Conservation (phyloP, 2,329 filamentous ascomycete genomes). For the Paracoccidioides lutzii region DNA sequence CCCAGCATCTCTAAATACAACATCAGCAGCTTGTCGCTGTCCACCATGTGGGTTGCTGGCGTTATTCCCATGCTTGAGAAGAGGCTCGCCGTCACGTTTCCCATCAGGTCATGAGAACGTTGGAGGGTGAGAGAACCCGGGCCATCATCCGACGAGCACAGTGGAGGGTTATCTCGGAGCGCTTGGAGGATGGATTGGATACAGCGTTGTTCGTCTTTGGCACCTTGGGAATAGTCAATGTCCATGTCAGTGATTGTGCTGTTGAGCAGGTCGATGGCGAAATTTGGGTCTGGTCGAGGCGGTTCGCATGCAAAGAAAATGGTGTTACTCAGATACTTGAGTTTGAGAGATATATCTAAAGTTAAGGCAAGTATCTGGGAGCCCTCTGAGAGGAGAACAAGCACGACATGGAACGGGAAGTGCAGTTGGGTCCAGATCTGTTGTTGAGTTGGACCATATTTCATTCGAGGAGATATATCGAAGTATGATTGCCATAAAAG, state of each 20-base stretch:
- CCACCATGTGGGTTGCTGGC: constrained; percentile 19
- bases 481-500: constrained; percentile 54
- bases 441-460: constrained; percentile 44
- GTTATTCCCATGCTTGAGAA: constrained; percentile 30
- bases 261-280: constrained; percentile 23
- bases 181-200: constrained; percentile 23
- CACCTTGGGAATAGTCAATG: constrained; percentile 25
- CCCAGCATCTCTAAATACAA: constrained; percentile 26
- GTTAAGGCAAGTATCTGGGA: constrained; percentile 44
- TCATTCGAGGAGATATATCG: constrained; percentile 40
- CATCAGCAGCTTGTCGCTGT: constrained; percentile 21
- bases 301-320: constrained; percentile 29
- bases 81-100: constrained; percentile 29
- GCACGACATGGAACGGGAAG: constrained; percentile 50
- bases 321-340: constrained; percentile 27
- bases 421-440: constrained; percentile 41
- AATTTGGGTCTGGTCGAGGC: constrained; percentile 17
- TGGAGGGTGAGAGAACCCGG: constrained; percentile 16
- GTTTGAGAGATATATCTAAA: constrained; percentile 31
- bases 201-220: constrained; percentile 20
- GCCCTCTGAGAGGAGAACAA: constrained; percentile 53
- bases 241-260: constrained; percentile 30
- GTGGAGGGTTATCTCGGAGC: constrained; percentile 16
- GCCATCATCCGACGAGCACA: constrained; percentile 17
- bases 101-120: constrained; percentile 22